Conservation (phyloP, 2,329 filamentous ascomycete genomes). For the Microascus cirrosus region DNA sequence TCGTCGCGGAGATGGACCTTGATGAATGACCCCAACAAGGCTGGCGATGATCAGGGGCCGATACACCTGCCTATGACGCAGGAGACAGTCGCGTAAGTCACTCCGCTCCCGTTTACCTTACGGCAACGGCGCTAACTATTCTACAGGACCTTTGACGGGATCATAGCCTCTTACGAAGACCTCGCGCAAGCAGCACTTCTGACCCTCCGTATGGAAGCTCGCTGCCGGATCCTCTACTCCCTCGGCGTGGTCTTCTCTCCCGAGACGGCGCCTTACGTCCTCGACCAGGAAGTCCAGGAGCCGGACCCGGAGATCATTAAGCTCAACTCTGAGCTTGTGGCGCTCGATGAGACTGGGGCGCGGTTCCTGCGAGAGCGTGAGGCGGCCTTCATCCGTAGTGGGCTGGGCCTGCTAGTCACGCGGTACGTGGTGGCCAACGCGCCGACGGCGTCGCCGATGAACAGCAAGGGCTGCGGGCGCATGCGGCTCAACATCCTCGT, state of each 20-base stretch:
- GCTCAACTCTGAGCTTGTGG: conserved; percentile 74
- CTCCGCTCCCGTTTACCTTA: not conserved
- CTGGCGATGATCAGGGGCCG: conserved; percentile 47
- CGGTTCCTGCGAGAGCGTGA: conserved; percentile 62
- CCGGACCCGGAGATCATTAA: conserved; percentile 71
- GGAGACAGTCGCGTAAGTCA: conserved; percentile 66
- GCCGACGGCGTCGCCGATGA: conserved; percentile 67
- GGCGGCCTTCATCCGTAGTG: conserved; percentile 62
- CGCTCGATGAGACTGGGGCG: conserved; percentile 73
- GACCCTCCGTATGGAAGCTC: conserved; percentile 79
- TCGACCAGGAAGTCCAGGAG: conserved; percentile 63
- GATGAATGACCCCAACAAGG: conserved; percentile 51
- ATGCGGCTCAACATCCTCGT: conserved; percentile 90
- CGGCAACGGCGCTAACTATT: conserved; percentile 12
- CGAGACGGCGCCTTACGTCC: conserved; percentile 48
- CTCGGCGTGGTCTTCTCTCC: conserved; percentile 53
- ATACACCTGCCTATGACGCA: conserved; percentile 81
- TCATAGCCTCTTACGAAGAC: conserved; percentile 71
- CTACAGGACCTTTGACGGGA: conserved; percentile 68
- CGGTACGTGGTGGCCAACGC: conserved; percentile 65
- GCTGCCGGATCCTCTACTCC: conserved; percentile 75
- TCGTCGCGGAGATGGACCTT: conserved; percentile 76
- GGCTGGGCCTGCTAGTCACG: conserved; percentile 70
- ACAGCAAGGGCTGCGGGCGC: conserved; percentile 67
- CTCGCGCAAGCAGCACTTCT: conserved; percentile 70